Evolutionary conservation across 2,329 filamentous ascomycete species (phyloP).

Genomic region (Curvularia sp.): DNA sequence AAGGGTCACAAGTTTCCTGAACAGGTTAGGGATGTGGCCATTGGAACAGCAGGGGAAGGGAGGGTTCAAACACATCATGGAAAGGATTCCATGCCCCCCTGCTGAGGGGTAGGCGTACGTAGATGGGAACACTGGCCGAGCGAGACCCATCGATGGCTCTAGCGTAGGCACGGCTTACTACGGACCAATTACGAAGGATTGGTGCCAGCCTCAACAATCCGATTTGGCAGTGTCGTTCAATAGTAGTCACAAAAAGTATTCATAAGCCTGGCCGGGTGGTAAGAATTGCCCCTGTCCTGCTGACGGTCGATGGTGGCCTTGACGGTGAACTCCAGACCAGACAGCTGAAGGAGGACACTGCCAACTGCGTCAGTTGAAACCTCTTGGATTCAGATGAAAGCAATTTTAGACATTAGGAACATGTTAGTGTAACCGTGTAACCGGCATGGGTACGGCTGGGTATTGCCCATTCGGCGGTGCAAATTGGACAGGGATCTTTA

Average conservation of each 20-base stretch:
- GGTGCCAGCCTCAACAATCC: conserved; percentile 1
- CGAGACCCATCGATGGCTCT: conserved; percentile 21
- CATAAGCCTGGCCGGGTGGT: conserved; percentile 9
- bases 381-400: conserved; percentile 30
- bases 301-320: conserved; percentile 24
- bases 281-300: conserved; percentile 14
- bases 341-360: conserved; percentile 22
- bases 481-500: conserved; percentile 47
- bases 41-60: conserved; percentile 8
- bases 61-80: conserved; percentile 49
- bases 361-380: conserved; percentile 24
- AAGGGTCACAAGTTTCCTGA: conserved; percentile 42
- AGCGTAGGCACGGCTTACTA: conserved; percentile 15
- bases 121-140: conserved; percentile 53
- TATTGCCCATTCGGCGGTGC: conserved; percentile 38
- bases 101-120: conserved; percentile 58
- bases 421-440: conserved; percentile 35
- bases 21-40: conserved; percentile 18
- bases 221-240: conserved; percentile 5
- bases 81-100: conserved; percentile 58
- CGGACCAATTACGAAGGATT: conserved; percentile 10
- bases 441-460: conserved; percentile 33
- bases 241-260: conserved; percentile 14
- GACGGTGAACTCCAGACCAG: conserved; percentile 20
- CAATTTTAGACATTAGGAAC: conserved; percentile 24